phyloP scores from a whole-genome alignment of 371 early-diverging fungal species.

The Rhizomucor miehei region DNA sequence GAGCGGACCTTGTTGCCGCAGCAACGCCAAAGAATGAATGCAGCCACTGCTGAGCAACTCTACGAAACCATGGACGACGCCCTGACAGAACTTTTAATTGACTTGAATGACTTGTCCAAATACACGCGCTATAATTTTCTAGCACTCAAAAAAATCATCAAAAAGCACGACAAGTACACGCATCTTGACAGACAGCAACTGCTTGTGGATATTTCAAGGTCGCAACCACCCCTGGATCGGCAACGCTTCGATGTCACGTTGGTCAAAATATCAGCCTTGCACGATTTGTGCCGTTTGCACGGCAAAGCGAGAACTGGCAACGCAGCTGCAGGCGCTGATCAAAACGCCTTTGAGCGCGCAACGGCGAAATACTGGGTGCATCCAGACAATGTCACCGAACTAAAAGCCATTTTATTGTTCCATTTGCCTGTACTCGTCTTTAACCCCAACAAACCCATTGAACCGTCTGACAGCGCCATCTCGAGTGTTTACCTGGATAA shows the following conservation, averaged over 20 bases:
- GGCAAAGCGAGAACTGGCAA: slow-evolving; percentile 57
- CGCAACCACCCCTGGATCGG: slow-evolving; percentile 28
- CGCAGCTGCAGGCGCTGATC: slow-evolving; percentile 55
- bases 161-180: slow-evolving; percentile 81
- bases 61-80: slow-evolving; percentile 69
- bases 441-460: slow-evolving; percentile 66
- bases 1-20: slow-evolving; percentile 36
- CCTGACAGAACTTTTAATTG: slow-evolving; percentile 75
- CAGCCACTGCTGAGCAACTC: slow-evolving; percentile 15
- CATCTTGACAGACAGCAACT: slow-evolving; percentile 18
- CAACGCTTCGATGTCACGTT: slow-evolving; percentile 80
- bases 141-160: slow-evolving; percentile 91
- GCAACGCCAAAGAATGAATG: slow-evolving; percentile 20
- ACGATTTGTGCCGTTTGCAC: slow-evolving; percentile 80
- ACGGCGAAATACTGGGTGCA: slow-evolving; percentile 99
- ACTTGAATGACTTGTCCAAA: slow-evolving; percentile 88
- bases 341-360: slow-evolving; percentile 77
- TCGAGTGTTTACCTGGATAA: slow-evolving; percentile 97
- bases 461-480: slow-evolving; percentile 82
- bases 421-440: slow-evolving; percentile 96
- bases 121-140: slow-evolving; percentile 95
- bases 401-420: slow-evolving; percentile 89
- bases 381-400: slow-evolving; percentile 95
- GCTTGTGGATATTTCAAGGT: slow-evolving; percentile 27
- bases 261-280: slow-evolving; percentile 83